Evolutionary conservation across 257 asterid genomes (phyloP).

Genomic region (Knoxia roxburghii): DNA sequence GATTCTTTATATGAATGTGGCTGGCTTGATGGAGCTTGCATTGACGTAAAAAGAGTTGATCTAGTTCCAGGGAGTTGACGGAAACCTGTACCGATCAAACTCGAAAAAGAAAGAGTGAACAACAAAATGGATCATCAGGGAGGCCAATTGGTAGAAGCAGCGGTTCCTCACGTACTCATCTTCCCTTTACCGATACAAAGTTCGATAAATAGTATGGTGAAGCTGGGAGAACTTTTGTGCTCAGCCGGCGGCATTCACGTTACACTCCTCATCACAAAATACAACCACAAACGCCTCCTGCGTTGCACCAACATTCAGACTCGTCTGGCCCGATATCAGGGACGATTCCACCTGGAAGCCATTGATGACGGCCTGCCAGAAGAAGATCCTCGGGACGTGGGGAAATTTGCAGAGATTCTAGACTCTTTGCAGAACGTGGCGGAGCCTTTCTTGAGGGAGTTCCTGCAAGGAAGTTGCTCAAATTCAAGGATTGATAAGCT

Average conservation of each 20-base stretch:
- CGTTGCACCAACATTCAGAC: constrained; percentile 13
- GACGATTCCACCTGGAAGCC: constrained; percentile 9
- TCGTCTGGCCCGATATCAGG: constrained; percentile 14
- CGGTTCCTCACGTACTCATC: constrained; percentile 23
- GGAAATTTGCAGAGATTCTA: constrained; percentile 10
- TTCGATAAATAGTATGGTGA: constrained; percentile 24
- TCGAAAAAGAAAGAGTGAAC: too few relatives aligned
- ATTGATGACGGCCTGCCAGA: constrained; percentile 26
- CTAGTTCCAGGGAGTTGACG: too few relatives aligned
- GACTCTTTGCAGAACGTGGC: constrained; percentile 6
- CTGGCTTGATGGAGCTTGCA: too few relatives aligned
- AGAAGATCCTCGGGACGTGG: constrained; percentile 18
- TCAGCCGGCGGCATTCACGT: constrained; percentile 17
- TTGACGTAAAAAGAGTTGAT: too few relatives aligned
- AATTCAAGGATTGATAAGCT: too few relatives aligned
- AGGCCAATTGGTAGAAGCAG: not conserved
- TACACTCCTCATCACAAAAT: constrained; percentile 18
- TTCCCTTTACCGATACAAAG: constrained; percentile 27
- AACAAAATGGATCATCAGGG: constrained; percentile 2
- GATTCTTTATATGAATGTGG: too few relatives aligned
- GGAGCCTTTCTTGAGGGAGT: constrained; percentile 10
- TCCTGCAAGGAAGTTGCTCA: not conserved
- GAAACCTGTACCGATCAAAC: too few relatives aligned
- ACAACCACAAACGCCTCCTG: constrained; percentile 21
- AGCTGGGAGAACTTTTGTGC: constrained; percentile 30